These are phyloP conservation scores for Petunia axillaris DNA, from an alignment of 257 asterid genomes.

Conservation along the genomic window DNA sequence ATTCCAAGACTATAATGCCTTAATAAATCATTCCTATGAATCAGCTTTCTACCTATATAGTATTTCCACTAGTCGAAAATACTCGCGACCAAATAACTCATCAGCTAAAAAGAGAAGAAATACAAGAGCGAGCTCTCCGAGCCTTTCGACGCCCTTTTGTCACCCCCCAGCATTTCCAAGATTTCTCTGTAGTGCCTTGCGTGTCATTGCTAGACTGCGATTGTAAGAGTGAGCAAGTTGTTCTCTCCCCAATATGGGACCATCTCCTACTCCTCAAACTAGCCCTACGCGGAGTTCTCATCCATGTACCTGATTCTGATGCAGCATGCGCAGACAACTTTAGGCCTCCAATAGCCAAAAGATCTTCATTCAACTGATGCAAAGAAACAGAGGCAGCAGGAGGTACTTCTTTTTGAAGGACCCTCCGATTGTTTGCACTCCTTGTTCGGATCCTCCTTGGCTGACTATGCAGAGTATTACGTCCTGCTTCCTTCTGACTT, in stretches of 20 bases:
- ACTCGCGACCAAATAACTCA: background rate
- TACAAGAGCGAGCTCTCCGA: constrained; percentile 32
- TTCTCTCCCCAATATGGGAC: constrained; percentile 24
- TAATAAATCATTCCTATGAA: background rate
- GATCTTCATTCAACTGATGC: constrained; percentile 17
- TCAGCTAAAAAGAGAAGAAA: constrained; percentile 24
- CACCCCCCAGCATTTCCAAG: constrained; percentile 50
- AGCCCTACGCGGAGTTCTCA: constrained; percentile 36
- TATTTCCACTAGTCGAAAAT: background rate
- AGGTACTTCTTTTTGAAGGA: constrained; percentile 22
- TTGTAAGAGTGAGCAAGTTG: constrained; percentile 39
- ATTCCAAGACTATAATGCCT: constrained; percentile 14
- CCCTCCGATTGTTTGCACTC: constrained; percentile 36
- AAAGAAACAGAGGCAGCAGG: constrained; percentile 10
- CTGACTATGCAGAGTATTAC: constrained; percentile 2
- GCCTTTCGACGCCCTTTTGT: constrained; percentile 47
- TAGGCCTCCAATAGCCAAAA: background rate
- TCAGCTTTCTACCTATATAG: constrained; percentile 11
- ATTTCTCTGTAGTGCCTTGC: constrained; percentile 35
- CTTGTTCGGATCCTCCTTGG: constrained; percentile 32
- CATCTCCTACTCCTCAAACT: constrained; percentile 38
- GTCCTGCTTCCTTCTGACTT: constrained; percentile 33
- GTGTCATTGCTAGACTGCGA: constrained; percentile 33
- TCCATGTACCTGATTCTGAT: constrained; percentile 25
- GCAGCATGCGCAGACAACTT: constrained; percentile 6